Conservation (phyloP, 768 basidiomycete species). For the Naganishia antarctica region DNA sequence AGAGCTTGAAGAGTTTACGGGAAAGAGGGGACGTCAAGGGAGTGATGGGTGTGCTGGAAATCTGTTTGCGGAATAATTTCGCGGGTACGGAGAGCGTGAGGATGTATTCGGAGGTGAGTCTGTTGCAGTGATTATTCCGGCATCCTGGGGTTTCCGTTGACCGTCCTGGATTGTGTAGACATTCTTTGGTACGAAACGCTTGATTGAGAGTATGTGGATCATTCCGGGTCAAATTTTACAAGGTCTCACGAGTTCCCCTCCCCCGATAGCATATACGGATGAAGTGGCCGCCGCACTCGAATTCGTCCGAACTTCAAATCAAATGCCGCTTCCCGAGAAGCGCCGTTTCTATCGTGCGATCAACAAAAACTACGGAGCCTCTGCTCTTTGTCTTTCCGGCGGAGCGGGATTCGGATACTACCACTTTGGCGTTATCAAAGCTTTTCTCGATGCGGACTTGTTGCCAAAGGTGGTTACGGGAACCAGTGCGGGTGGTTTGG, state of each 20-base stretch:
- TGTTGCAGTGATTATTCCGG: conserved; percentile 18
- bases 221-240: no score
- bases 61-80: conserved; percentile 85
- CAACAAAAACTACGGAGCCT: conserved; percentile 82
- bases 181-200: conserved; percentile 80
- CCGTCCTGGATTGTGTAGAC: no score
- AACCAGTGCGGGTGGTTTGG: conserved; percentile 84
- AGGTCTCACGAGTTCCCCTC: conserved; percentile 20
- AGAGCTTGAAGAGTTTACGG: conserved; percentile 66
- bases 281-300: conserved; percentile 72
- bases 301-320: conserved; percentile 68
- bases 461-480: conserved; percentile 90
- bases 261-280: conserved; percentile 62
- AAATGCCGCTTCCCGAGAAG: conserved; percentile 80
- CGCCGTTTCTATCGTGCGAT: conserved; percentile 81
- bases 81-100: conserved; percentile 83
- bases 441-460: conserved; percentile 77
- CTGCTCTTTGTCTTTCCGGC: conserved; percentile 90
- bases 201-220: conserved; percentile 67
- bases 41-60: conserved; percentile 81
- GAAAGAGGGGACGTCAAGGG: conserved; percentile 76
- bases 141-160: no score
- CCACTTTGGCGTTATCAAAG: conserved; percentile 80
- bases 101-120: conserved; percentile 74
- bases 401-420: conserved; percentile 94